Evolutionary conservation across 306 rosid species (phyloP).

Genomic region (Prunus persica): DNA sequence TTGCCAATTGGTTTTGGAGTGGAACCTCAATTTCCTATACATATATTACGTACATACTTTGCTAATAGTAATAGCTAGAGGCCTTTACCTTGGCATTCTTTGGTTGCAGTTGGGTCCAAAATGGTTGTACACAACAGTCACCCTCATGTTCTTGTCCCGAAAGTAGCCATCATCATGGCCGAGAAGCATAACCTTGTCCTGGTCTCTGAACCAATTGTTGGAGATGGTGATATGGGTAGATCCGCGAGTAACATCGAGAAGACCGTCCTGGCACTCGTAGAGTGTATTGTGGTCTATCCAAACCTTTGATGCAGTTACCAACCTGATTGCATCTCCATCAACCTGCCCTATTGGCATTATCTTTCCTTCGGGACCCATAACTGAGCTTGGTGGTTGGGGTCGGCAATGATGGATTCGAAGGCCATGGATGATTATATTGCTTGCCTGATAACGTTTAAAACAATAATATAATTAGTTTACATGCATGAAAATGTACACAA

Average conservation of each 20-base stretch:
- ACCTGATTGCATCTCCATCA: conserved; percentile 44
- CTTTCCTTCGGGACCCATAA: conserved; percentile 28
- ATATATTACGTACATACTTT: no score
- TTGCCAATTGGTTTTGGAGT: no score
- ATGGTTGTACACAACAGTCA: conserved; percentile 40
- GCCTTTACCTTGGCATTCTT: conserved; percentile 41
- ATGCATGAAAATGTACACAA: no score
- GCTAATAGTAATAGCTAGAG: no score
- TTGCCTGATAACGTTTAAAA: conserved; percentile 7
- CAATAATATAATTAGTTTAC: no score
- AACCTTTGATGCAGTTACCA: conserved; percentile 32
- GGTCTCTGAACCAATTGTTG: conserved; percentile 46
- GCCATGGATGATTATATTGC: conserved; percentile 41
- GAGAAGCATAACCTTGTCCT: conserved; percentile 47
- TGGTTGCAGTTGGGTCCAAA: conserved; percentile 52
- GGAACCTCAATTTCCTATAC: no score
- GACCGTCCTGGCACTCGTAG: conserved; percentile 38
- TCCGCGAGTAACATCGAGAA: conserved; percentile 43
- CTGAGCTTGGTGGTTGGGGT: conserved; percentile 23
- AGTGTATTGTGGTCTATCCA: conserved; percentile 53
- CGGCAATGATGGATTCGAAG: conserved; percentile 42
- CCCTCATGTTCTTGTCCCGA: conserved; percentile 37
- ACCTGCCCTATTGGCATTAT: conserved; percentile 24
- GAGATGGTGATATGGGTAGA: conserved; percentile 40
- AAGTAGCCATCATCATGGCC: conserved; percentile 44